Conservation (phyloP, 2,329 filamentous ascomycete species). For the Sporothrix brasiliensis region DNA sequence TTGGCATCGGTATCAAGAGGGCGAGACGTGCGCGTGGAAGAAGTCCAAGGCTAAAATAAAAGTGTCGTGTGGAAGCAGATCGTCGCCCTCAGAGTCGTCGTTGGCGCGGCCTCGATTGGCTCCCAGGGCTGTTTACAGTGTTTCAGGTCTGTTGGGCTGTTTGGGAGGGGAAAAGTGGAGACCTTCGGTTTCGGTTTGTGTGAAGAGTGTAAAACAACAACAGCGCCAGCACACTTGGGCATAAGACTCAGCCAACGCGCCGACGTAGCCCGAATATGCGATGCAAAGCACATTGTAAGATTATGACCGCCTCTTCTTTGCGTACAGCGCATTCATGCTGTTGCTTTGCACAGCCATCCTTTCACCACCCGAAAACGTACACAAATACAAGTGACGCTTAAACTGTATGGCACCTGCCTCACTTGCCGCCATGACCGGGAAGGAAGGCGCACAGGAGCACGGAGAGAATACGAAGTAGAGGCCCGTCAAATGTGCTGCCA, state of each 20-base stretch:
- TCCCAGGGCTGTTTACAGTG: conserved; percentile 24
- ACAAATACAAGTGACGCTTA: background rate
- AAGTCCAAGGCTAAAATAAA: background rate
- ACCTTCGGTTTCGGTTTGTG: conserved; percentile 11
- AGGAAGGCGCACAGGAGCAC: background rate
- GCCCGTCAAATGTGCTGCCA: background rate
- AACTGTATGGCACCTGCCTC: conserved; percentile 8
- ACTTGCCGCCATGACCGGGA: conserved; percentile 11
- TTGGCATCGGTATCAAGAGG: conserved; percentile 21
- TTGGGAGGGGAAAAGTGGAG: background rate
- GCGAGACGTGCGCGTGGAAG: conserved; percentile 12
- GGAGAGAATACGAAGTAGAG: background rate
- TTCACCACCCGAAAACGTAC: background rate
- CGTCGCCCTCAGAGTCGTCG: conserved; percentile 23
- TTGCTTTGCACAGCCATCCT: background rate
- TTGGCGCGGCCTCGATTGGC: conserved; percentile 34
- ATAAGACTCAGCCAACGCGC: conserved; percentile 16
- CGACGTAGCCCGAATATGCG: background rate
- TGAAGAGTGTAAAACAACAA: background rate
- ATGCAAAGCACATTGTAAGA: no score
- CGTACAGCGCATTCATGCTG: background rate
- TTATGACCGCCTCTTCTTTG: conserved; percentile 1
- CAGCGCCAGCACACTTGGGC: background rate
- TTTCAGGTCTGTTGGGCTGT: conserved; percentile 31
- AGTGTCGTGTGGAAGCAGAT: conserved; percentile 4